Base-by-base conservation (phyloP, 768 basidiomycete species). In the Tylopilus rubrobrunneus region DNA sequence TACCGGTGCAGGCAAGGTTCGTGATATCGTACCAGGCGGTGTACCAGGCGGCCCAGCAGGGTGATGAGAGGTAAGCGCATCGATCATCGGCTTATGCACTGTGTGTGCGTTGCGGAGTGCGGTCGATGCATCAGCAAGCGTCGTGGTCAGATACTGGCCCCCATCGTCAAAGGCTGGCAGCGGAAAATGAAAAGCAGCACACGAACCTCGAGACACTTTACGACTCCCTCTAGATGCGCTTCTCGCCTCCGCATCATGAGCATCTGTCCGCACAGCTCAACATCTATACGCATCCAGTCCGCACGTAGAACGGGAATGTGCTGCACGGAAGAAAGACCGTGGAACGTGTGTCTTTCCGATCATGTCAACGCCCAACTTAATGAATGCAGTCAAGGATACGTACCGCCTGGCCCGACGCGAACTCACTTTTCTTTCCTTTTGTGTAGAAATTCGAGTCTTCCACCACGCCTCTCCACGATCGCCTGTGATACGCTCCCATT, bases 271-370 rank as follows among this genome's bases (percentile, higher is more conserved):
- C 85, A 85, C 15, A 92, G 74, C 61, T 86, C 87, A 36, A 90
- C 89, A 61, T 92, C 89, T 40, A 88, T 81, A 47, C 77, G 79
- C 86, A 92, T 87, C 61, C 79, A 75, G 51, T 89, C 85, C 7
- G 76, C 56, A 3, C 78, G 76, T 41, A 89, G 66, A 11, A 84
- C 71, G 34, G 73, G 73, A 54, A 77, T 64, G 45, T 72, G 72
- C 37, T 69, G 73, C 57, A 84, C 74, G n/a, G 79, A 76, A 28
- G 70, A 63, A 2, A 84, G 62, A 66, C 84, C 84, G 56, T 87
- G 83, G 62, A 86, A 86, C 58, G 87, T 88, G 46, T 86, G 74
- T 44, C 87, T 77, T 51, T 82, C 78, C 48, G 52, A 19, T 45
- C 36, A 53, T n/a, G 40, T 45, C 49, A 56, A 33, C 17, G 28